phyloP scores from a whole-genome alignment of 2,329 filamentous ascomycete genomes.

The Cercospora beticola region DNA sequence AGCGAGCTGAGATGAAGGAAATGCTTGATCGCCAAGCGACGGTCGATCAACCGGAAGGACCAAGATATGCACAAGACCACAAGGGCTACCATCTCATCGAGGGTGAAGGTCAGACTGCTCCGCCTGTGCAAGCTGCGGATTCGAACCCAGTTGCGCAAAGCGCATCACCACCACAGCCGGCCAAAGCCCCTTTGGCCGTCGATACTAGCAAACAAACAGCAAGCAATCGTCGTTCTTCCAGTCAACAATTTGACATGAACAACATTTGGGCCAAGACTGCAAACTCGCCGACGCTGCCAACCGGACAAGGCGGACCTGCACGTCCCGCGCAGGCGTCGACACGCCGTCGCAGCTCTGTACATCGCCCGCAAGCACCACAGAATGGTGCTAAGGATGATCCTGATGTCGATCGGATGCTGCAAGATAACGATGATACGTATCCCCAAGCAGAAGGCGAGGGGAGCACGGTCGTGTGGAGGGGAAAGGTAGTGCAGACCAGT shows the following conservation, averaged over 20 bases:
- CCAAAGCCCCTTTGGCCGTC: slow-evolving; percentile 22
- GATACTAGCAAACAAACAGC: slow-evolving; percentile 21
- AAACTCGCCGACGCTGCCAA: slow-evolving; percentile 27
- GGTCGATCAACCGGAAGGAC: slow-evolving; percentile 68
- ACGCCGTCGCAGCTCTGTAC: slow-evolving; percentile 40
- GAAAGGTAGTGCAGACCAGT: slow-evolving; percentile 54
- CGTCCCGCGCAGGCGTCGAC: slow-evolving; percentile 48
- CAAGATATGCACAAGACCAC: slow-evolving; percentile 83
- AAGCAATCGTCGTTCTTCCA: slow-evolving; percentile 38
- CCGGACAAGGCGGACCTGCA: slow-evolving; percentile 37
- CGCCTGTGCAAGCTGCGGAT: slow-evolving; percentile 6
- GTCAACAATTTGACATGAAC: slow-evolving; percentile 69
- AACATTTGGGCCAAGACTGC: slow-evolving; percentile 77
- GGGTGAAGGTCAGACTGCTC: slow-evolving; percentile 52
- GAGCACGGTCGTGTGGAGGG: slow-evolving; percentile 74
- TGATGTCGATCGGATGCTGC: slow-evolving; percentile 84
- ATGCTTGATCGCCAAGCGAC: slow-evolving; percentile 81
- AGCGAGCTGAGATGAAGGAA: slow-evolving; percentile 74
- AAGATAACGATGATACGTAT: slow-evolving; percentile 79
- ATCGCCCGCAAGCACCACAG: slow-evolving; percentile 31
- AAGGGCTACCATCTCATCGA: slow-evolving; percentile 93
- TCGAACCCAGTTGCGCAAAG: slow-evolving; percentile 11
- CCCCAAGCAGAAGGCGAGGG: slow-evolving; percentile 66
- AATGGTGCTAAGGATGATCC: slow-evolving; percentile 70
- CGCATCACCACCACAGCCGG: slow-evolving; percentile 35